A percentile compares a stretch with the other conserved stretches of the same genome.
Conservation (phyloP, 306 rosid species). For the Quercus cerris region DNA sequence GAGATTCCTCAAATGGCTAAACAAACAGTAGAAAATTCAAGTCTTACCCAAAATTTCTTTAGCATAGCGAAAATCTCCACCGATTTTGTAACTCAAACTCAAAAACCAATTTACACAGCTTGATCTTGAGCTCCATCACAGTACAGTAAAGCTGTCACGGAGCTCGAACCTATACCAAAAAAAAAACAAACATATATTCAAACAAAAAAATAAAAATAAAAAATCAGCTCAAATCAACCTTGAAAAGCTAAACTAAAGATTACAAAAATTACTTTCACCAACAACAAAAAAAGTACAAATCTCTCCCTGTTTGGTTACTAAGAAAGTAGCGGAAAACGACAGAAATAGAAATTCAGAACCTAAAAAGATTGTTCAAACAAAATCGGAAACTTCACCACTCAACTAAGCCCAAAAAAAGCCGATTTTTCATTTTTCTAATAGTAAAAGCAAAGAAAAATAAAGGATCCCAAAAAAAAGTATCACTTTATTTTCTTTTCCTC, state of each 20-base stretch:
- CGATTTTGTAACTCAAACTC: slow-evolving; percentile 19
- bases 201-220: background rate
- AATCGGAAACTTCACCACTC: background rate
- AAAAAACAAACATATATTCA: slow-evolving; percentile 16
- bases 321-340: background rate
- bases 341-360: background rate
- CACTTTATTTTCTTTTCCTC: background rate
- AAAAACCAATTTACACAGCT: slow-evolving; percentile 11
- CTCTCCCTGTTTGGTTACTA: background rate
- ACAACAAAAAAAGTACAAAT: background rate
- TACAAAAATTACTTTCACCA: background rate
- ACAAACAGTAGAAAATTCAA: slow-evolving; percentile 15
- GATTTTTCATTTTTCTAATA: background rate
- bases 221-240: slow-evolving; percentile 14
- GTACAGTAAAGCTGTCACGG: slow-evolving; percentile 14
- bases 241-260: background rate
- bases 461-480: slow-evolving; percentile 10
- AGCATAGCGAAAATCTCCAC: slow-evolving; percentile 14
- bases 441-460: slow-evolving; percentile 9
- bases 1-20: slow-evolving; percentile 20
- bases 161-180: slow-evolving; percentile 45
- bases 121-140: slow-evolving; percentile 36
- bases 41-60: slow-evolving; percentile 21
- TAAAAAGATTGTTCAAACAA: background rate
- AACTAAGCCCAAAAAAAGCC: background rate